Conservation (phyloP, 768 basidiomycete species). For the Podaxis pistillaris region DNA sequence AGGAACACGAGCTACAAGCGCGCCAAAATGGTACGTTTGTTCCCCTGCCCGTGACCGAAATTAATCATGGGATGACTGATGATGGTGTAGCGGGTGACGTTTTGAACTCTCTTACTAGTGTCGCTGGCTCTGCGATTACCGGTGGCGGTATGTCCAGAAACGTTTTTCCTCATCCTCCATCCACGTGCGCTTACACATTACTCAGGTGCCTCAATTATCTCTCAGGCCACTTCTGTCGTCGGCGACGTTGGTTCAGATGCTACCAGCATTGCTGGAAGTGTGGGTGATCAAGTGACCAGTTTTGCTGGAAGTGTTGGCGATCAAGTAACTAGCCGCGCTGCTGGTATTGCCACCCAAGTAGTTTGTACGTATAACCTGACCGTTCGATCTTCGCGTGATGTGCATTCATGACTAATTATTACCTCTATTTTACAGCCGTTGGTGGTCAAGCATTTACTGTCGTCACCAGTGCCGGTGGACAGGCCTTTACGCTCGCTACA, state of each 20-base stretch:
- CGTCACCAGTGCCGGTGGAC: slow-evolving; percentile 56
- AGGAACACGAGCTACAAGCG: slow-evolving; percentile 26
- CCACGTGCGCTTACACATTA: not conserved
- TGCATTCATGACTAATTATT: not conserved
- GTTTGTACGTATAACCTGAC: slow-evolving; percentile 36
- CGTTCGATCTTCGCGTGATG: slow-evolving; percentile 16
- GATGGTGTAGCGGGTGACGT: slow-evolving; percentile 22
- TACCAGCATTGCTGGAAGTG: slow-evolving; percentile 11
- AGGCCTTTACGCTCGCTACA: slow-evolving; percentile 56
- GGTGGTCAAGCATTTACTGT: slow-evolving; percentile 54
- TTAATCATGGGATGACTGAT: not conserved
- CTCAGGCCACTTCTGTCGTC: slow-evolving; percentile 30
- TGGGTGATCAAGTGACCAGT: slow-evolving; percentile 31
- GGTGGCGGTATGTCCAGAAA: slow-evolving; percentile 24
- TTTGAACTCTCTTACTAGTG: slow-evolving; percentile 12
- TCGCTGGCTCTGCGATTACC: slow-evolving; percentile 21
- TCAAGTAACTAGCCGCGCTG: slow-evolving; percentile 32
- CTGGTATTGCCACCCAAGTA: slow-evolving; percentile 34
- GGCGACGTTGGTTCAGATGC: slow-evolving; percentile 6
- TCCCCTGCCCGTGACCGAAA: not conserved
- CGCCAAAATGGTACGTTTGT: slow-evolving; percentile 38
- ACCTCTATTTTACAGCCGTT: slow-evolving; percentile 36
- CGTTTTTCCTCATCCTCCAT: not conserved
- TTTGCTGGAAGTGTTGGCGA: slow-evolving; percentile 23
- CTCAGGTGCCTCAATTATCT: slow-evolving; percentile 37